Base-by-base conservation (phyloP, 2,329 filamentous ascomycete species). In the Penicillium brevicompactum region DNA sequence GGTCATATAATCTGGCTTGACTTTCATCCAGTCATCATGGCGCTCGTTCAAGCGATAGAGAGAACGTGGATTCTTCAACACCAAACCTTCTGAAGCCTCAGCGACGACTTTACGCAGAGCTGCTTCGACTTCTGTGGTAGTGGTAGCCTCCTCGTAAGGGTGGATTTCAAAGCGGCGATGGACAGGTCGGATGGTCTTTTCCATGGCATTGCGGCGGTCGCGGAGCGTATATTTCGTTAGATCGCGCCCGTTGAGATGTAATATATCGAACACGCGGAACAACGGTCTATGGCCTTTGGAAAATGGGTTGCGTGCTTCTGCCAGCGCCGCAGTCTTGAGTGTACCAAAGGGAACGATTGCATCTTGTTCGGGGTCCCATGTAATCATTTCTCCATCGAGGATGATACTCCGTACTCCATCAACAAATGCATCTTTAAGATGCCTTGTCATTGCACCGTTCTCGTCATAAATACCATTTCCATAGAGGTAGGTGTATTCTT, bases 1-100 rank as follows among this genome's bases (percentile, higher is more conserved):
- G 2, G 87, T 87, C 92, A 97, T 97, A 73, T 99, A 99, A 61
- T 99, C 94, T 1, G 94, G 94, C 68, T 99, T 99, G 8, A 99
- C 92, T 71, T 99, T 99, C 76, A 97, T 88, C 94, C 94, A 99
- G 73, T 96, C 91, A 65, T 96, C 90, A 66, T 95, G 94, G 46
- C 94, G 88, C 63, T 91, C 90, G 68, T 96, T 96, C 9, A 97
- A 81, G 6, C 86, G 83, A 71, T 99, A 99, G 67, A 85, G 83
- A 0, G 92, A 96, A 5, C 88, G 83, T 7, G 94, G 94, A 60
- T 96, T 97, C 78, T 99, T 99, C 49, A 97, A 77, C 0, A 99
- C 92, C 0, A 97, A 80, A 1, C 94, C 94, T 72, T 97, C 94
- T 0, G 90, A 93, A 0, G 90, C 86, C 60, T 93, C 89, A 2